These are phyloP conservation scores for Debaryomyces psychrophilus DNA, from an alignment of 1,139 yeast genomes.

Conservation along the genomic window DNA sequence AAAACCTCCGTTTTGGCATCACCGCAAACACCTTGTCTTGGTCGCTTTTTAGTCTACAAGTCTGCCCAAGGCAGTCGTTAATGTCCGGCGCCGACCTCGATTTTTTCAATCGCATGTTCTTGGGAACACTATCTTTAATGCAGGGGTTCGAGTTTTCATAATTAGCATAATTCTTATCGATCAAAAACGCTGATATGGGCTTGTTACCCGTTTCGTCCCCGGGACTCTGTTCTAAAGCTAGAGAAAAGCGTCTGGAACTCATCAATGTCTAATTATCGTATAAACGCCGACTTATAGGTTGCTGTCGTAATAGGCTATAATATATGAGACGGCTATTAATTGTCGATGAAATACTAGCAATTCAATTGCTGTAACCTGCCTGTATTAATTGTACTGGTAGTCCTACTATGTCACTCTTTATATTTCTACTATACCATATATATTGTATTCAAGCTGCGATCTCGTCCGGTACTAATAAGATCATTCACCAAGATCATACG, in stretches of 20 bases:
- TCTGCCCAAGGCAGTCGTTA: not conserved
- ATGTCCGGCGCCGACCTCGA: not conserved
- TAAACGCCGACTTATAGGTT: not conserved
- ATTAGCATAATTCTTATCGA: constrained; percentile 2
- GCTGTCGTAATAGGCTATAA: not conserved
- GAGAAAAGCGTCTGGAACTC: constrained; percentile 20
- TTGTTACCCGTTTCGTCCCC: not conserved
- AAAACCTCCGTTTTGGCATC: constrained; percentile 15
- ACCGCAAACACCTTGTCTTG: not conserved
- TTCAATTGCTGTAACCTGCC: not conserved
- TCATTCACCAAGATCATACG: too few relatives aligned
- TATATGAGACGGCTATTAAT: not conserved
- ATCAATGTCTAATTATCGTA: not conserved
- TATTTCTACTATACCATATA: not conserved
- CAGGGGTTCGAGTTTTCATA: constrained; percentile 2
- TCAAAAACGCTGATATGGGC: constrained; percentile 6
- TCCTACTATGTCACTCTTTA: not conserved
- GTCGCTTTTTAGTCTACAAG: not conserved
- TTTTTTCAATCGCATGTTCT: not conserved
- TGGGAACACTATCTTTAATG: not conserved
- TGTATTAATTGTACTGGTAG: not conserved
- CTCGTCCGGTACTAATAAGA: not conserved
- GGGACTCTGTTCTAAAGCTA: constrained; percentile 23
- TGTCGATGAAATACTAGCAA: not conserved
- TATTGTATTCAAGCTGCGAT: not conserved